Conservation (phyloP, 2,329 filamentous ascomycete species). For the Fusarium nygamai region DNA sequence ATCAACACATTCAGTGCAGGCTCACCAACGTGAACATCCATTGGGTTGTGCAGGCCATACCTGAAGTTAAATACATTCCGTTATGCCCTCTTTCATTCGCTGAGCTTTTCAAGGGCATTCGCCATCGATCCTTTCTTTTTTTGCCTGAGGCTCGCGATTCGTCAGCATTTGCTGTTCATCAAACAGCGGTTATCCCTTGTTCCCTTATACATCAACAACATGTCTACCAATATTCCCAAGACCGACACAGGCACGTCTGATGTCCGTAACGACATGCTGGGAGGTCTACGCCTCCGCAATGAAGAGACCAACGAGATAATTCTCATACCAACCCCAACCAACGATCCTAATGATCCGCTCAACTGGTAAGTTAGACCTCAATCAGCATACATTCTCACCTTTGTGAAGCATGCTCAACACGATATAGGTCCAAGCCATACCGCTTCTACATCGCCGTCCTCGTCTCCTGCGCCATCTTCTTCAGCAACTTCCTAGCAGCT, state of each 20-base stretch:
- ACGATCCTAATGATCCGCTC: constrained; percentile 43
- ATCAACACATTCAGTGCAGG: neutral
- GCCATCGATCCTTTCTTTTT: no score
- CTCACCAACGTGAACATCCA: neutral
- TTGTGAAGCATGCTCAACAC: fast-evolving
- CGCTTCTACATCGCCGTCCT: constrained; percentile 61
- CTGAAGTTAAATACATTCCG: neutral
- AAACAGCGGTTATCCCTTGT: neutral
- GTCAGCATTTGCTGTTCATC: neutral
- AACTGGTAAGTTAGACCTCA: neutral
- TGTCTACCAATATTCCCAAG: neutral
- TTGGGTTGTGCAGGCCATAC: fast-evolving
- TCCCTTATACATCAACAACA: neutral
- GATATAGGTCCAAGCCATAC: constrained; percentile 53
- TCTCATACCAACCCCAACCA: constrained; percentile 29
- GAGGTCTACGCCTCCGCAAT: neutral
- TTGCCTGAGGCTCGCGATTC: neutral
- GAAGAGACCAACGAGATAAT: constrained; percentile 19
- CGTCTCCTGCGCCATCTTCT: constrained; percentile 63
- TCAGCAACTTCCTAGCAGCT: constrained; percentile 67
- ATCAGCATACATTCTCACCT: fast-evolving
- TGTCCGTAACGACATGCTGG: neutral
- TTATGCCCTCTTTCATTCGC: neutral
- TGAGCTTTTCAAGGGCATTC: no score
- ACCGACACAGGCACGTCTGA: no score